Evolutionary conservation across 2,329 filamentous ascomycete genomes (phyloP).

Genomic region (Ciborinia camelliae): DNA sequence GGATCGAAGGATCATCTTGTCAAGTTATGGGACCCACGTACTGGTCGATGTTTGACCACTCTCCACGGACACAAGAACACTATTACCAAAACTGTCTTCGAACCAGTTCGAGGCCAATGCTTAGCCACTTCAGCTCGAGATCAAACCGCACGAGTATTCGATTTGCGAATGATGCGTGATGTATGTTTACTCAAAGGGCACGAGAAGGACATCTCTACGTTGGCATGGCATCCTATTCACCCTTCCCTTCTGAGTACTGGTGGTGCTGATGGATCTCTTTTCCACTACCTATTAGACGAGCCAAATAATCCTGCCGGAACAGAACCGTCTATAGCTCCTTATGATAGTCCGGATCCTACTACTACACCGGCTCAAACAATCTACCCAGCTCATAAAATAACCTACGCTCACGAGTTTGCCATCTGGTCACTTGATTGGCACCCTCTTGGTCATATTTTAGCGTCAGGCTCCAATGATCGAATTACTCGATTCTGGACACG

Average conservation of each 20-base stretch:
- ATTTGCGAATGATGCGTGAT: slow-evolving; percentile 97
- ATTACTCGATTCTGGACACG: slow-evolving; percentile 97
- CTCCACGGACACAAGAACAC: slow-evolving; percentile 97
- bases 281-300: slow-evolving; percentile 94
- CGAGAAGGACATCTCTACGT: slow-evolving; percentile 90
- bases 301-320: slow-evolving; percentile 78
- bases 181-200: slow-evolving; percentile 90
- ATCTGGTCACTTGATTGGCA: slow-evolving; percentile 99
- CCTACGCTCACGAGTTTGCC: slow-evolving; percentile 87
- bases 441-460: slow-evolving; percentile 89
- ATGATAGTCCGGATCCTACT: slow-evolving; percentile 75
- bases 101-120: slow-evolving; percentile 76
- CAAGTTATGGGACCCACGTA: slow-evolving; percentile 97
- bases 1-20: slow-evolving; percentile 97
- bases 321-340: slow-evolving; percentile 71
- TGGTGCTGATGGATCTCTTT: slow-evolving; percentile 82
- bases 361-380: slow-evolving; percentile 86
- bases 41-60: slow-evolving; percentile 83
- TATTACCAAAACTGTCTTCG: slow-evolving; percentile 88
- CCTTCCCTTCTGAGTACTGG: slow-evolving; percentile 85
- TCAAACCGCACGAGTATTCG: slow-evolving; percentile 88
- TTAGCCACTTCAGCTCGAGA: slow-evolving; percentile 91
- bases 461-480: slow-evolving; percentile 92
- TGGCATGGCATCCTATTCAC: slow-evolving; percentile 93
- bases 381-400: slow-evolving; percentile 81